Base-by-base conservation (phyloP, 2,329 filamentous ascomycete species). In the Bipolaris victoriae region DNA sequence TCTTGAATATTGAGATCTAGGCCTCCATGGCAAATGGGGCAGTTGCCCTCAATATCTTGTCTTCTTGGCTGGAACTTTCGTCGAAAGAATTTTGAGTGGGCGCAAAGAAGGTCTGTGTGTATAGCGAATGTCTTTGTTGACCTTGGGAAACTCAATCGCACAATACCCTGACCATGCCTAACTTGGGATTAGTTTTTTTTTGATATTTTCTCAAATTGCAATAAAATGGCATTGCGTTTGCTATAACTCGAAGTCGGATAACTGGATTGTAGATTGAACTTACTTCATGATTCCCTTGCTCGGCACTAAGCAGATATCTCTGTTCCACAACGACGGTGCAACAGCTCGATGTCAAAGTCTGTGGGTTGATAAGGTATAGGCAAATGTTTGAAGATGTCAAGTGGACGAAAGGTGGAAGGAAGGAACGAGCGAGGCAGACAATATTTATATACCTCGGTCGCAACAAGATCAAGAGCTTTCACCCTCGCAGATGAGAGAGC, bases 101-200 rank as follows among this genome's bases (percentile, higher is more conserved):
- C 37, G 43, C 51, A 53, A 24, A 53, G 16, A 5, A 53, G 35
- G n/a, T 53, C 43, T 40, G 39, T 35, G 33, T 29, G 33, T 13
- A 40, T 16, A 16, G 13, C 31, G 10, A 53, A 53, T 7, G 5
- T 48, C 24, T 10, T 53, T 11, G 24, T 16, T 6, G 15, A 33
- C 15, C 26, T 18, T 26, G 13, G 6, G 7, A 54, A 52, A 31
- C 29, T 9, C 22, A 24, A 18, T 9, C 36, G 22, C 15, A 15
- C 16, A 22, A 47, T 20, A 3, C 22, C 18, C 3, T 6, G 16
- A 15, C 44, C 29, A 7, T 35, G 10, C 0, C 44, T 33, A 11
- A 13, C 9, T 45, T 4, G 26, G 5, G 3, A 13, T 24, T 4
- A 41, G 6, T 13, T 24, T 1, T 11, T 6, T 41, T 2, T 24